A percentile compares a stretch with the other conserved stretches of the same genome.
Evolutionary conservation across 2,329 filamentous ascomycete genomes (phyloP).

Genomic region (Colletotrichum tamarilloi): DNA sequence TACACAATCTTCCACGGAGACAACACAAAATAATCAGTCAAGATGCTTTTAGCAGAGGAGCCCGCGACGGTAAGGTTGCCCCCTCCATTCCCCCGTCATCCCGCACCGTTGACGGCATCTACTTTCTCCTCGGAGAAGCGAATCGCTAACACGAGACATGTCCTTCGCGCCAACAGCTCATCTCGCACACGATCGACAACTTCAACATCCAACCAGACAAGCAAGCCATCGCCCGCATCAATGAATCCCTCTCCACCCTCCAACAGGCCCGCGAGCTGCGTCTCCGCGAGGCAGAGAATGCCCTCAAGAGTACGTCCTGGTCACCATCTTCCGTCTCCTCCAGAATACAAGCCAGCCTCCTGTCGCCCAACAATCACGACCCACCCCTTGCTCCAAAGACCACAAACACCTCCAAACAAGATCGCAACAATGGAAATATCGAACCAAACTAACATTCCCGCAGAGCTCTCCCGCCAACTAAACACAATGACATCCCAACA

Average conservation of each 20-base stretch:
- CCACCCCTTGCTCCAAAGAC: too few species aligned
- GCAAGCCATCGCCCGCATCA: conserved; percentile 82
- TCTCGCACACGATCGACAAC: conserved; percentile 90
- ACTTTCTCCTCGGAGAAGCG: neutral
- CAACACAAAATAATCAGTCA: conserved; percentile 47
- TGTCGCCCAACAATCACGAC: too few species aligned
- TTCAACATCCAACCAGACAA: conserved; percentile 96
- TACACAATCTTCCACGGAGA: neutral
- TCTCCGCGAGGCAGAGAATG: conserved; percentile 74
- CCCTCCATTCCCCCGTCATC: neutral
- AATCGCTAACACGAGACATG: neutral
- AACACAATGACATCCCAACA: conserved; percentile 81
- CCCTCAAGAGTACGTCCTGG: conserved; percentile 66
- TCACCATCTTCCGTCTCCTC: neutral
- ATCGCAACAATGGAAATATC: too few species aligned
- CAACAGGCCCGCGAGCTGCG: conserved; percentile 84
- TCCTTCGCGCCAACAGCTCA: conserved; percentile 69
- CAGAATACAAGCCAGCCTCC: too few species aligned
- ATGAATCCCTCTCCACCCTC: conserved; percentile 85
- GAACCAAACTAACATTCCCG: conserved; percentile 27
- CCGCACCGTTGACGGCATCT: neutral
- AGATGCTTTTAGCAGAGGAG: conserved; percentile 94
- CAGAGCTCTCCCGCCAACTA: conserved; percentile 78
- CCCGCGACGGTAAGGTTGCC: conserved; percentile 76
- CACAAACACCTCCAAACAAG: too few species aligned